phyloP scores from a whole-genome alignment of 2,329 filamentous ascomycete species.

The Blumeria graminis region DNA sequence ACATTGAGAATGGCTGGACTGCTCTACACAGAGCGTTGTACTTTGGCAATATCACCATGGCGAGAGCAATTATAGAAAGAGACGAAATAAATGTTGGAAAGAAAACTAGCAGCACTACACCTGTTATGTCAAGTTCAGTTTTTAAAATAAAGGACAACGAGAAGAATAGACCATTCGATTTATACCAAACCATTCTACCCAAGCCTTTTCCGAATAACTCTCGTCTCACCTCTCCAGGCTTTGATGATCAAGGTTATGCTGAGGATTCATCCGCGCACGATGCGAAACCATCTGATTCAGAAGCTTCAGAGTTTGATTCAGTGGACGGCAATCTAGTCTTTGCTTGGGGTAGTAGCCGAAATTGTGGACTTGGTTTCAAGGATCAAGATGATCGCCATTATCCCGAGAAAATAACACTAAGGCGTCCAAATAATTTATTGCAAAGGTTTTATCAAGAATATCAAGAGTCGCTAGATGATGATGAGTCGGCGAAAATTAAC shows the following conservation, averaged over 20 bases:
- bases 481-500: conserved; percentile 6
- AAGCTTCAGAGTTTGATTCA: conserved; percentile 1
- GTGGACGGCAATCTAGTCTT: conserved; percentile 63
- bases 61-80: conserved; percentile 54
- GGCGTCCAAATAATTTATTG: conserved; percentile 54
- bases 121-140: conserved; percentile 40
- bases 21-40: conserved; percentile 79
- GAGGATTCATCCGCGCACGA: conserved; percentile 17
- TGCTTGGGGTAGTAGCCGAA: conserved; percentile 91
- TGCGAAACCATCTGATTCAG: neutral
- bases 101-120: conserved; percentile 31
- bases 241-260: conserved; percentile 7
- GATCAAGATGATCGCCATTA: conserved; percentile 88
- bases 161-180: conserved; percentile 79
- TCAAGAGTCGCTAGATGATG: conserved; percentile 18
- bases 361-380: conserved; percentile 76
- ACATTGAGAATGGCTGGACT: conserved; percentile 88
- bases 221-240: neutral
- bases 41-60: conserved; percentile 67
- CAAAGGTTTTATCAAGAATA: conserved; percentile 49
- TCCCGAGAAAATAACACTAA: conserved; percentile 58
- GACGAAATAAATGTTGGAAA: conserved; percentile 36
- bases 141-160: conserved; percentile 93
- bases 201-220: conserved; percentile 34
- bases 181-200: conserved; percentile 73